These are phyloP conservation scores for Zasmidium cellare DNA, from an alignment of 2,329 filamentous ascomycete species.

Conservation along the genomic window DNA sequence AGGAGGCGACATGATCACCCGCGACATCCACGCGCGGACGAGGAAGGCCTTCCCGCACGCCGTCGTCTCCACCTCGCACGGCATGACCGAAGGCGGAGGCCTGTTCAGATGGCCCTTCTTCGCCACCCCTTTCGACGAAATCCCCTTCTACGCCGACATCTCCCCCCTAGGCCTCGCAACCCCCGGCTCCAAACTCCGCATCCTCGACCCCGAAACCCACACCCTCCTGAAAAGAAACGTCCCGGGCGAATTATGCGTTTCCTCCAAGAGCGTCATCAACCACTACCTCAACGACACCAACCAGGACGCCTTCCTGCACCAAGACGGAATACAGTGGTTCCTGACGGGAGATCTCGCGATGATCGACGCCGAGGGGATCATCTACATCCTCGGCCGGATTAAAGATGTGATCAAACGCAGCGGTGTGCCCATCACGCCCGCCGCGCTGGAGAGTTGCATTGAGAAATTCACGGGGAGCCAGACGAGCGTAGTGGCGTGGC, in stretches of 20 bases:
- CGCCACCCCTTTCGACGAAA: neutral
- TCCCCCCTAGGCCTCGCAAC: conserved; percentile 14
- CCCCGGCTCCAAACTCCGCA: conserved; percentile 11
- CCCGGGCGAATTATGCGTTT: conserved; percentile 21
- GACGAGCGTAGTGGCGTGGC: conserved; percentile 18
- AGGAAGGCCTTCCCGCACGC: conserved; percentile 14
- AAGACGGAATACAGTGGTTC: conserved; percentile 23
- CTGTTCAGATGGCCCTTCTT: conserved; percentile 20
- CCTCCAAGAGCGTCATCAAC: conserved; percentile 12
- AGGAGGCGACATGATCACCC: conserved; percentile 20
- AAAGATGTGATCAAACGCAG: conserved; percentile 29
- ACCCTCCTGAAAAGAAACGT: conserved; percentile 12
- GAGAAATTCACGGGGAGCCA: conserved; percentile 16
- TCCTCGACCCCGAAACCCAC: conserved; percentile 17
- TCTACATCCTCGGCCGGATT: conserved; percentile 26
- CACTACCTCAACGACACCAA: conserved; percentile 21
- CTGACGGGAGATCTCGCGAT: conserved; percentile 27
- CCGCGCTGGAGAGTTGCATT: conserved; percentile 27
- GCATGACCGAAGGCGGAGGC: conserved; percentile 23
- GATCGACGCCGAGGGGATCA: conserved; percentile 17
- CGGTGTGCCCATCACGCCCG: conserved; percentile 23
- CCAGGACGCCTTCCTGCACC: conserved; percentile 18
- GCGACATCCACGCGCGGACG: conserved; percentile 11
- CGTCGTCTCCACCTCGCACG: conserved; percentile 10
- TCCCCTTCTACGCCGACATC: conserved; percentile 20